phyloP scores from a whole-genome alignment of 768 basidiomycete genomes.

The Mycena belliarum region DNA sequence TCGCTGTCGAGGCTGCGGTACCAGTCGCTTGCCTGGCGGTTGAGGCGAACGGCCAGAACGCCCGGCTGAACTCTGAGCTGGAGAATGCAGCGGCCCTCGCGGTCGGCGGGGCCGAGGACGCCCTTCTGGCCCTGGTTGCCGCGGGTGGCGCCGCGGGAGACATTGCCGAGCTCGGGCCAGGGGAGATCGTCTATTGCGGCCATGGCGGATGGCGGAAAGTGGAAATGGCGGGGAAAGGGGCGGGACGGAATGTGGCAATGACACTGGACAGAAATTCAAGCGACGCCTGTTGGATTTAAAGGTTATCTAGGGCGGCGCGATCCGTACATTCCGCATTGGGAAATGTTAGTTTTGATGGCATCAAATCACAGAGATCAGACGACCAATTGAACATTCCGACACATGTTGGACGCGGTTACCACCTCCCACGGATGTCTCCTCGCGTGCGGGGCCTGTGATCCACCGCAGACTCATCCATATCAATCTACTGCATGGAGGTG shows the following conservation, averaged over 20 bases:
- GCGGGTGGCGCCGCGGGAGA: slow-evolving; percentile 79
- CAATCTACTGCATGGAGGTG: slow-evolving; percentile 19
- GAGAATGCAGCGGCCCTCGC: slow-evolving; percentile 73
- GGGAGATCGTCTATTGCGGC: slow-evolving; percentile 73
- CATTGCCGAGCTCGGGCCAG: slow-evolving; percentile 85
- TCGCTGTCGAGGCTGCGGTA: slow-evolving; percentile 77
- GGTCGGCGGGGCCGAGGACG: slow-evolving; percentile 68
- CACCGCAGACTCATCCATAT: slow-evolving; percentile 8
- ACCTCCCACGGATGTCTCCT: slow-evolving; percentile 18
- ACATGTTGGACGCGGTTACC: slow-evolving; percentile 9
- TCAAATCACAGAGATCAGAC: too few species aligned
- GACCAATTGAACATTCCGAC: slow-evolving; percentile 18
- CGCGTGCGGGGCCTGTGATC: slow-evolving; percentile 12
- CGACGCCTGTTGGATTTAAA: slow-evolving; percentile 16
- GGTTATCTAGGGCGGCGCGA: slow-evolving; percentile 11
- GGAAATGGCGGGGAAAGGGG: not conserved
- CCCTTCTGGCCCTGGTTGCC: slow-evolving; percentile 89
- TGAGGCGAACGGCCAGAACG: slow-evolving; percentile 73
- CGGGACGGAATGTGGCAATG: slow-evolving; percentile 1
- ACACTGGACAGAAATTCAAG: slow-evolving; percentile 15
- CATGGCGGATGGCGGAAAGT: slow-evolving; percentile 30
- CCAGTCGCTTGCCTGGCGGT: slow-evolving; percentile 80
- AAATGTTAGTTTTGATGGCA: slow-evolving; percentile 8
- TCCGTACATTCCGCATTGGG: slow-evolving; percentile 3
- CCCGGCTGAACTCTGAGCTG: slow-evolving; percentile 84